A percentile compares a stretch with the other conserved stretches of the same genome.
These are phyloP conservation scores for Phyllosticta capitalensis DNA, from an alignment of 2,329 filamentous ascomycete species.

Conservation along the genomic window DNA sequence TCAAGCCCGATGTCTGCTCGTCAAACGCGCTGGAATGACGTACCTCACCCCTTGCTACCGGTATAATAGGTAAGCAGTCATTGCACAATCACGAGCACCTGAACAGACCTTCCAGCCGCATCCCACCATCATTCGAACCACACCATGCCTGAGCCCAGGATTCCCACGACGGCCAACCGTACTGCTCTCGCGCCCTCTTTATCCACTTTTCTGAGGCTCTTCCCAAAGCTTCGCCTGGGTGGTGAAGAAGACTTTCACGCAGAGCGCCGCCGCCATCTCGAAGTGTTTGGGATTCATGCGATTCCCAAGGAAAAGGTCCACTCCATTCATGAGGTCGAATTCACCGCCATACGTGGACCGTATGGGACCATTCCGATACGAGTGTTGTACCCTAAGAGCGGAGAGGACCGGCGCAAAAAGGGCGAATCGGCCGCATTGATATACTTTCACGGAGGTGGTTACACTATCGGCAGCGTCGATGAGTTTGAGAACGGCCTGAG, in stretches of 20 bases:
- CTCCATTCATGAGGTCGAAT: constrained; percentile 23
- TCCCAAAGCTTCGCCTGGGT: constrained; percentile 19
- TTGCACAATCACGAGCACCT: not conserved
- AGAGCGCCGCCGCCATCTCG: constrained; percentile 17
- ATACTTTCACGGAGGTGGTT: constrained; percentile 31
- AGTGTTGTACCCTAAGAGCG: constrained; percentile 22
- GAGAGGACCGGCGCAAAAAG: constrained; percentile 3
- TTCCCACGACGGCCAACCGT: not conserved
- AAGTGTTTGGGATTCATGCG: constrained; percentile 25
- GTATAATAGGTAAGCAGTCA: not conserved
- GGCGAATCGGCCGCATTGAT: constrained; percentile 19
- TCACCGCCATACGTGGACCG: constrained; percentile 23
- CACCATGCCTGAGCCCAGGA: not conserved
- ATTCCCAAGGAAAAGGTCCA: constrained; percentile 17
- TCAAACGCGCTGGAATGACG: not conserved
- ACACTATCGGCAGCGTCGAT: constrained; percentile 28
- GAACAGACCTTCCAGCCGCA: not conserved
- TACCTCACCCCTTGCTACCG: not conserved
- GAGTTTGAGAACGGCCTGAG: constrained; percentile 31
- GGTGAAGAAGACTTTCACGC: constrained; percentile 17
- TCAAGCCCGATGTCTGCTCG: not conserved
- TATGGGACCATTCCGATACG: constrained; percentile 28
- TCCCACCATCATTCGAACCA: not conserved
- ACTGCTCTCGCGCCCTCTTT: constrained; percentile 11
- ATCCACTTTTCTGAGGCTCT: constrained; percentile 14